Evolutionary conservation across 306 rosid species (phyloP), one percentile per base, ranked within the genome.

Genomic region (Cicer chorassanicum): DNA sequence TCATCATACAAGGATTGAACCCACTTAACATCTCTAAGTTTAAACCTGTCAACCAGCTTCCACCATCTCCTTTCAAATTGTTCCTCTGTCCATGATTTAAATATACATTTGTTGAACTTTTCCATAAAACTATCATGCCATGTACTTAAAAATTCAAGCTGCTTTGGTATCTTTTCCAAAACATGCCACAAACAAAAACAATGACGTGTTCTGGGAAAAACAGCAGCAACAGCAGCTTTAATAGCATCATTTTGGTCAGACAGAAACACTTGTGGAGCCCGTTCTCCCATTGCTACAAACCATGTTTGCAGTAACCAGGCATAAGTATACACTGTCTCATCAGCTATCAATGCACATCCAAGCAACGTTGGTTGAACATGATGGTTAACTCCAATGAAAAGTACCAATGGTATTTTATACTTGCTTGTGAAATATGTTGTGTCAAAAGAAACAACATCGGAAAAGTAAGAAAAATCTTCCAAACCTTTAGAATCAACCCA

Each of bases 401-500:
- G 80, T 14, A 87, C 90, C 86, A 87, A 66, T 0, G 90, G 90
- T 74, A 87, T 65, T 70, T 87, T 87, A 80, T 82, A 87, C 79
- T 84, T 84, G 85, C 76, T 77, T 5, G 85, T 73, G 51, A 84
- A 82, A 84, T 87, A 87, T 12, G 90, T 82, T 78, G 88, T 87
- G 85, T 87, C 90, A 53, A 87, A 77, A 61, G 88, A 84, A 70
- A 87, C 88, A 75, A 87, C 88, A 82, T 87, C 90, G 45, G 83
- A 10, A 80, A 84, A 87, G 76, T 74, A 73, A 18, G 80, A 11
- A 69, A 76, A 87, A 84, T 87, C 88, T 65, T 87, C 90, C 80
- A 80, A 71, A 68, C 90, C 88, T 80, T 87, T 87, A 64, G 88
- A 82, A 77, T 87, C 90, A 80, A 87, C 90, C 90, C 90, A 87